Conservation (phyloP, 495 filamentous ascomycete genomes). For the Pseudoneurospora amorphoporcata region DNA sequence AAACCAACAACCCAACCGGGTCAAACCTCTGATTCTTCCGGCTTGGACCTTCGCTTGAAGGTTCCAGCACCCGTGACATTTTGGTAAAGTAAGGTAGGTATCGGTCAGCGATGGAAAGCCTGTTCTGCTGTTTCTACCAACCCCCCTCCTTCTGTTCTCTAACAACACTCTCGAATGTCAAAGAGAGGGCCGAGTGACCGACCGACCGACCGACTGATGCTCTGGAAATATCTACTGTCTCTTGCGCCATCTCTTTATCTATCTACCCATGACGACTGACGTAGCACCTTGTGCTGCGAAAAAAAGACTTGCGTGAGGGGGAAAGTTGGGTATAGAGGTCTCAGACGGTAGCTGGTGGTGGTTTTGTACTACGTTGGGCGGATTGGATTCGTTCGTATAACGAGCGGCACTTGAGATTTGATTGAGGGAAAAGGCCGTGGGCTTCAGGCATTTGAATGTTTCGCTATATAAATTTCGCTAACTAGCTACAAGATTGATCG, state of each 20-base stretch:
- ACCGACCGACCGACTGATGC: not conserved
- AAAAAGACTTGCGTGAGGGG: not conserved
- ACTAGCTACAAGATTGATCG: not conserved
- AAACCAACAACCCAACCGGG: not conserved
- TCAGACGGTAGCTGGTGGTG: not conserved
- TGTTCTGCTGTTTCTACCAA: not conserved
- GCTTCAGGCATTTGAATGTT: not conserved
- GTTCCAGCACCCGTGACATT: no score
- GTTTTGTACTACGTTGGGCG: not conserved
- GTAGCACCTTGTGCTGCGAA: not conserved
- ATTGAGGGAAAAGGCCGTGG: not conserved
- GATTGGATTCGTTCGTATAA: not conserved
- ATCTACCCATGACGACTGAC: not conserved
- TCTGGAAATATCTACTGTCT: not conserved
- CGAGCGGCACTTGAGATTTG: not conserved
- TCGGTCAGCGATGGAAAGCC: not conserved
- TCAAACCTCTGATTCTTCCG: not conserved
- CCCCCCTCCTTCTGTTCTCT: not conserved
- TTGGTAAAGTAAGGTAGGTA: not conserved
- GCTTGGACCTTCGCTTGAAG: not conserved
- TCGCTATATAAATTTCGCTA: not conserved
- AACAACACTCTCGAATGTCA: not conserved
- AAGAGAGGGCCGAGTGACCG: not conserved
- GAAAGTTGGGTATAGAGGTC: not conserved
- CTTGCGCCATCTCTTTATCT: not conserved